Conservation (phyloP, 2,329 filamentous ascomycete genomes). For the Talaromyces sp. region DNA sequence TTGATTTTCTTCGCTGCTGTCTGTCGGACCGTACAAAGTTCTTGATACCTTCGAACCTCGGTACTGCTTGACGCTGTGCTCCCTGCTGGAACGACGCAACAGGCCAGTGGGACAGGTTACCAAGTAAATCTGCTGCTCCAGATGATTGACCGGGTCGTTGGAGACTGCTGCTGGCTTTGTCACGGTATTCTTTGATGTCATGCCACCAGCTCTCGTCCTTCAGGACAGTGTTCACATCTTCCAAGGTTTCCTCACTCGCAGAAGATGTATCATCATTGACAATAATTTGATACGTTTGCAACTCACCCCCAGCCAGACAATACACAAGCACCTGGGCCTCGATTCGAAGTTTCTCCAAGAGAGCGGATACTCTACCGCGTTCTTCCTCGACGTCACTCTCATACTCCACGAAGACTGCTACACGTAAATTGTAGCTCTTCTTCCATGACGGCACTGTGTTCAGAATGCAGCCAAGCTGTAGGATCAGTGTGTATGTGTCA, state of each 20-base stretch:
- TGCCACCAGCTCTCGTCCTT: constrained; percentile 80
- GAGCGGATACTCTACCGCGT: constrained; percentile 65
- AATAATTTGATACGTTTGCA: constrained; percentile 74
- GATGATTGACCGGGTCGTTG: constrained; percentile 23
- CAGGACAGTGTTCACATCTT: constrained; percentile 64
- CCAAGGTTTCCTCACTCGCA: constrained; percentile 55
- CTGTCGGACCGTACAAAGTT: constrained; percentile 62
- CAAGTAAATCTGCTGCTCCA: constrained; percentile 35
- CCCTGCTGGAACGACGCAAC: constrained; percentile 54
- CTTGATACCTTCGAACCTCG: constrained; percentile 56
- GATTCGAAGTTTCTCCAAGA: constrained; percentile 79
- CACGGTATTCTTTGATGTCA: constrained; percentile 59
- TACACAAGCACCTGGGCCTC: constrained; percentile 77
- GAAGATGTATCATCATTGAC: constrained; percentile 64
- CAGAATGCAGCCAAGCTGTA: constrained; percentile 81
- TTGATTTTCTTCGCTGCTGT: constrained; percentile 46
- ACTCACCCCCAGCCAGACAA: constrained; percentile 71
- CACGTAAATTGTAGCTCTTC: constrained; percentile 67
- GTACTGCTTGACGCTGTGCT: constrained; percentile 41
- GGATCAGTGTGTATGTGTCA: constrained; percentile 84
- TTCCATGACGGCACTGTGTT: constrained; percentile 80
- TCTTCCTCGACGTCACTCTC: constrained; percentile 81
- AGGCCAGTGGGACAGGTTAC: constrained; percentile 51
- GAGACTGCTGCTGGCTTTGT: constrained; percentile 23
- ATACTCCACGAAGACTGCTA: constrained; percentile 87